These are phyloP conservation scores for Populus tremula DNA, from an alignment of 345 rosid genomes.

Conservation along the genomic window DNA sequence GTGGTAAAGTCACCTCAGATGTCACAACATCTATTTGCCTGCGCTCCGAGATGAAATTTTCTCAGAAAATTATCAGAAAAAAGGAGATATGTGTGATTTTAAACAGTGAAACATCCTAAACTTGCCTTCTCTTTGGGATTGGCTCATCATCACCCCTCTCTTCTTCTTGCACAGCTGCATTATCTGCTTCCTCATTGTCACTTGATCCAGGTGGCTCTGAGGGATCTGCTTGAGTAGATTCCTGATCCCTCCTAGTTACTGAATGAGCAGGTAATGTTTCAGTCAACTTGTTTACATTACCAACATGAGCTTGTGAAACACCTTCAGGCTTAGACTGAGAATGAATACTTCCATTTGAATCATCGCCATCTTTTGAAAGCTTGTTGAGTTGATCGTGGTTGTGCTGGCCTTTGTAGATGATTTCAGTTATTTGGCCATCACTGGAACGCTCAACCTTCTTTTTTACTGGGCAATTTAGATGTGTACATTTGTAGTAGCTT, in stretches of 20 bases:
- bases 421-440: conserved; percentile 85
- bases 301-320: conserved; percentile 28
- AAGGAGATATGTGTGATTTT: conserved; percentile 3
- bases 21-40: conserved; percentile 48
- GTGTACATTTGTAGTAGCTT: conserved; percentile 94
- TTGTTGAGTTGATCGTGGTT: conserved; percentile 69
- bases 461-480: conserved; percentile 74
- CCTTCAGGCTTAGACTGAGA: conserved; percentile 43
- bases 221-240: conserved; percentile 36
- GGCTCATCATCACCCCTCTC: conserved; percentile 53
- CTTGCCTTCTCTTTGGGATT: conserved; percentile 69
- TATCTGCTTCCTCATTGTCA: conserved; percentile 51
- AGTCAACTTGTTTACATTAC: conserved; percentile 19
- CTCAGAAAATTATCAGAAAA: conserved; percentile 1
- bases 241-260: conserved; percentile 38
- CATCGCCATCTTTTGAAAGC: conserved; percentile 54
- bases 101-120: conserved; percentile 5
- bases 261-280: conserved; percentile 29
- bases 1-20: conserved; percentile 49
- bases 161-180: conserved; percentile 37
- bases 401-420: conserved; percentile 90
- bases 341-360: conserved; percentile 32
- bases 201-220: conserved; percentile 36
- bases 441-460: conserved; percentile 90
- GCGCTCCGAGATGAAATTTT: conserved; percentile 17